These are phyloP conservation scores for Cynara cardunculus DNA, from an alignment of 129 eudicot species.

Conservation along the genomic window DNA sequence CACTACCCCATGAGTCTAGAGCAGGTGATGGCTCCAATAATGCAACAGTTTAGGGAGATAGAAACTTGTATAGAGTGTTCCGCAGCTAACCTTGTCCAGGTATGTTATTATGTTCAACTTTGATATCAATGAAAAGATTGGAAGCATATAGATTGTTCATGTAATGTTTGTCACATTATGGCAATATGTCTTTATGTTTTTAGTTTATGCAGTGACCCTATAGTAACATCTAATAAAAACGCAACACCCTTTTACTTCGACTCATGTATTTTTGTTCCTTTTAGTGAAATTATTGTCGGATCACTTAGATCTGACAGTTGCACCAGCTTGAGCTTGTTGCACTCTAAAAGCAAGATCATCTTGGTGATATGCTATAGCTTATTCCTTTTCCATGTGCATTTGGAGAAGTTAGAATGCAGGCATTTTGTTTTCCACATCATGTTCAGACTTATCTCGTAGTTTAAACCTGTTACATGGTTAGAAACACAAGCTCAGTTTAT, in stretches of 20 bases:
- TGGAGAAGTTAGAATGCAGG: background rate
- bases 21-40: slow-evolving; percentile 85
- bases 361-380: background rate
- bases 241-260: background rate
- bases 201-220: slow-evolving; percentile 17
- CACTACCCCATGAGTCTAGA: slow-evolving; percentile 65
- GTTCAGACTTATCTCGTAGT: background rate
- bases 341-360: background rate
- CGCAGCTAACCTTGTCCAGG: slow-evolving; percentile 92
- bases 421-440: slow-evolving; percentile 7
- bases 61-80: slow-evolving; percentile 99
- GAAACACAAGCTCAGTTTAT: slow-evolving; percentile 9
- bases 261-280: slow-evolving; percentile 6
- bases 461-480: background rate
- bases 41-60: slow-evolving; percentile 95
- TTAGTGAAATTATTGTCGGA: background rate
- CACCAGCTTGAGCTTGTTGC: slow-evolving; percentile 3
- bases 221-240: background rate
- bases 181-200: slow-evolving; percentile 6
- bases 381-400: background rate
- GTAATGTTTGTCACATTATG: slow-evolving; percentile 4
- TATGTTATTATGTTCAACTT: slow-evolving; percentile 29
- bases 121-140: background rate
- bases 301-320: background rate
- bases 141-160: background rate